Base-by-base conservation (phyloP, 768 basidiomycete species). In the Hydnum rufescens region DNA sequence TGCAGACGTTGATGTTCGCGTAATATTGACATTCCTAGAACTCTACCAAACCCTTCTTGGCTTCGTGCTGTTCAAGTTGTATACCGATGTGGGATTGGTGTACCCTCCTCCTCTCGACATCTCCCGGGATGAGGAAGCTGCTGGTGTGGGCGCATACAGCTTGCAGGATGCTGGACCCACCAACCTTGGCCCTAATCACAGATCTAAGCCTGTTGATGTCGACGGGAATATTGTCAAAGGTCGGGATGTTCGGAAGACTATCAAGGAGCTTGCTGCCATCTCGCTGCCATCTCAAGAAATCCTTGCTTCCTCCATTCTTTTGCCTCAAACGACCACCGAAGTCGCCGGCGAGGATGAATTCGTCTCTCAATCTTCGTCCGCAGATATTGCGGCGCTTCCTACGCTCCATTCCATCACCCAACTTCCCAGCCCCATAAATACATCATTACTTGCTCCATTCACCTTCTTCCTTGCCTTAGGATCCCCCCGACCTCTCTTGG, bases 21-120 rank as follows among this genome's bases (percentile, higher is more conserved):
- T 99, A 49, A 90, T 99, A 80, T 67, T 95, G 55, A 99, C 95
- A 4, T 99, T 99, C 71, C 69, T 99, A 60, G 95, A 99, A 64
- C 75, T 99, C 5, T 97, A 99, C 66, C 90, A 97, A 66, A 97
- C 93, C 1, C 69, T 96, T 5, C 77, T 97, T 28, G 88, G 87
- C 4, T 99, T 99, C 62, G 82, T 89, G 22, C 78, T 95, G 63
- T 99, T 89, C 75, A 95, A 93, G 68, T 76, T 99, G n/a, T 99
- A 89, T 68, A 81, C 84, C n/a, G 90, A 96, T 62, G 74, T 74
- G 32, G 85, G 85, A 57, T 72, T 97, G 47, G 77, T 88, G 26
- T 99, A 99, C 62, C 95, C 95, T n/a, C 93, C 95, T 0, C 83
- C 87, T 8, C 63, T 95, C 55, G 90, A 99, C 62, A 60, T 65